Evolutionary conservation across 176 grass and related monocot genomes (phyloP).

Genomic region (Avena sativa): DNA sequence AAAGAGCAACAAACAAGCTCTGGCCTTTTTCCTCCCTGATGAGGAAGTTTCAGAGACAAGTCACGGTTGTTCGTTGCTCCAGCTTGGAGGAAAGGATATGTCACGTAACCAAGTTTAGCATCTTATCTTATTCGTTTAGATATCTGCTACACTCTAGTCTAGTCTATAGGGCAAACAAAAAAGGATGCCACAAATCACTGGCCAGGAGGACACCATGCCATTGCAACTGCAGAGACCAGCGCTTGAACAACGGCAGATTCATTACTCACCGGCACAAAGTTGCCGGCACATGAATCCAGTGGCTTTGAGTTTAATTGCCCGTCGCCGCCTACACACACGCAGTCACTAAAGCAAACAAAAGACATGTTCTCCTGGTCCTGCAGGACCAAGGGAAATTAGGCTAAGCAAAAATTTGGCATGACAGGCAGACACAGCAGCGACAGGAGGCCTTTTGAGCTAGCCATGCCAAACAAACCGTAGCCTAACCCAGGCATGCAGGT

Average conservation of each 20-base stretch:
- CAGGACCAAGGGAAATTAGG: constrained; percentile 10
- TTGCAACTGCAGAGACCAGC: not conserved
- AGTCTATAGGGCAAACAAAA: not conserved
- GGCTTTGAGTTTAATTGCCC: constrained; percentile 22
- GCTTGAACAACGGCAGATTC: not conserved
- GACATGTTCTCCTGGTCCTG: constrained; percentile 52
- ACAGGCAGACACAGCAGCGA: constrained; percentile 58
- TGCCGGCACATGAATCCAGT: constrained; percentile 9
- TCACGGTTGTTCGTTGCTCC: constrained; percentile 51
- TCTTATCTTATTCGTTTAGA: not conserved
- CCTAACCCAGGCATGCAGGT: constrained; percentile 42
- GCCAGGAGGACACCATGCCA: not conserved
- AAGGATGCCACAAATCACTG: not conserved
- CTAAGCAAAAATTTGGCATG: constrained; percentile 26
- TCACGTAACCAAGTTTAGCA: constrained; percentile 45
- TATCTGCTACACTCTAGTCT: not conserved
- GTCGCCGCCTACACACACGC: constrained; percentile 3
- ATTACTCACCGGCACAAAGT: not conserved
- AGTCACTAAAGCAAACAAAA: constrained; percentile 48
- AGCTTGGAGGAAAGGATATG: constrained; percentile 54
- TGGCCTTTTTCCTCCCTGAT: constrained; percentile 21
- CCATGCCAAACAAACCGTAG: constrained; percentile 54
- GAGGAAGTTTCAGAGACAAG: constrained; percentile 52
- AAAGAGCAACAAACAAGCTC: no score
- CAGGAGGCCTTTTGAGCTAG: constrained; percentile 54